phyloP scores from a whole-genome alignment of 2,329 filamentous ascomycete species.

The Aspergillus uvarum region DNA sequence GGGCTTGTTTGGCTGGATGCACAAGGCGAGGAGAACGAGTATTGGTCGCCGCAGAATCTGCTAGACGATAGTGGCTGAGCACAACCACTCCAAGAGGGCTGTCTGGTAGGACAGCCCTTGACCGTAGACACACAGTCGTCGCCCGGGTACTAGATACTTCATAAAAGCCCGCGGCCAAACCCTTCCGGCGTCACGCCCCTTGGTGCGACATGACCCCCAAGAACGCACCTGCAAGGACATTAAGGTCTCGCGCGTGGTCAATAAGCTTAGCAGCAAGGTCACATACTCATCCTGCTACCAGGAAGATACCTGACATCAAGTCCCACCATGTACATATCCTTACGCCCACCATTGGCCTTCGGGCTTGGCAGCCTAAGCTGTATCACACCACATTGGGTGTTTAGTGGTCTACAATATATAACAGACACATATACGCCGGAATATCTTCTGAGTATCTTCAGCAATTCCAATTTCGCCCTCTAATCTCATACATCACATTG shows the following conservation, averaged over 20 bases:
- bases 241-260: background rate
- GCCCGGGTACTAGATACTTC: background rate
- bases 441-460: too few species aligned
- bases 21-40: slow-evolving; percentile 83
- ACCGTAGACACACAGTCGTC: background rate
- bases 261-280: background rate
- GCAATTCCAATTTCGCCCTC: background rate
- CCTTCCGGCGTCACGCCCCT: background rate
- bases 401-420: background rate
- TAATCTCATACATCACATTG: background rate
- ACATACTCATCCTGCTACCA: background rate
- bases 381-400: background rate
- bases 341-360: background rate
- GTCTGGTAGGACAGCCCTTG: background rate
- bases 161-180: background rate
- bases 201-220: background rate
- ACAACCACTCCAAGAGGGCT: background rate
- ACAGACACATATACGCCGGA: too few species aligned
- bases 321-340: background rate
- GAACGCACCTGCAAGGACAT: background rate
- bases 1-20: slow-evolving; percentile 93
- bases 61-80: slow-evolving; percentile 43
- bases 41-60: slow-evolving; percentile 65
- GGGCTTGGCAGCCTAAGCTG: background rate
- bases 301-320: background rate